Evolutionary conservation across 805 yeast genomes (phyloP), one percentile per base, ranked within the genome.

Genomic region (Saccharomycopsis sp.): DNA sequence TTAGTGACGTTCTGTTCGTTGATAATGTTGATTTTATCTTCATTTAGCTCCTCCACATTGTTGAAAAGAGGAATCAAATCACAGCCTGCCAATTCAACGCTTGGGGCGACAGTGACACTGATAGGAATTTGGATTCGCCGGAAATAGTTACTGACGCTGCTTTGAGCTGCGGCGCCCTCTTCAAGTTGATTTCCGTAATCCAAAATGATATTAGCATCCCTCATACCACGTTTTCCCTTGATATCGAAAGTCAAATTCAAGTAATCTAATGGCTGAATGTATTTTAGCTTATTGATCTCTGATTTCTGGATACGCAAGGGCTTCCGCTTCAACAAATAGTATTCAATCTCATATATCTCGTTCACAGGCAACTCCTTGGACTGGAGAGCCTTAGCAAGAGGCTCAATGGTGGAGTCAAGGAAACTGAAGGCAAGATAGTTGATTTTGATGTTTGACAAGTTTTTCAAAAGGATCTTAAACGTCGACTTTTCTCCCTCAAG

Each of bases 331-430:
- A 84, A 68, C 53, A 89, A 65, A 63, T 79, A 80, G 73, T 85
- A 85, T 66, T 89, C 97, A 57, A 85, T 75, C 66, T 89, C 96
- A 67, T 88, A 82, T 2, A 83, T 71, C 54, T 89, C 96, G 55
- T 80, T 76, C 0, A 84, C 79, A 0, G 84, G 78, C 3, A 83
- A 65, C 1, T 71, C 70, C 48, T 70, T 77, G 34, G 74, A 73
- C 51, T 74, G 77, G 37, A 88, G 70, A 12, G 82, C 80, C n/a
- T 77, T 73, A 59, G 77, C 80, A 55, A 88, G 69, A 0, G 85
- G 80, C 34, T 83, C 91, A 3, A 80, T 77, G 0, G 94, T 85
- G 0, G 94, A 85, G 66, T 89, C 96, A 72, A 82, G 75, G 63
- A 84, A 83, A 4, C 83, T 79, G 61, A 87, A 83, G 2, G 83